Base-by-base conservation (phyloP, 1,284 basidiomycete genomes). In the Omphalotus olearius region DNA sequence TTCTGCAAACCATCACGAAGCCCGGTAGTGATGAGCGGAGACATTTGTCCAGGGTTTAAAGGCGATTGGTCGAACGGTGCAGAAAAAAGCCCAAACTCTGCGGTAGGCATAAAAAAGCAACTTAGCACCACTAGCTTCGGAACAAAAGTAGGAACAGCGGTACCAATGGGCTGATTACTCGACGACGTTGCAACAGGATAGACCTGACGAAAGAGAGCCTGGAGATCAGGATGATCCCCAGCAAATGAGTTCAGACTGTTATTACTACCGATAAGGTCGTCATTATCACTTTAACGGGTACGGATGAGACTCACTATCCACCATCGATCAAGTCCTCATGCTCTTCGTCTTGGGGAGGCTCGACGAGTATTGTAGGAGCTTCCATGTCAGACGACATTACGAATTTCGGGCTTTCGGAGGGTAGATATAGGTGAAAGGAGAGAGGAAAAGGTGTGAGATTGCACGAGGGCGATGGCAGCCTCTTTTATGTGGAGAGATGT, bases 321-420 rank as follows among this genome's bases (percentile, higher is more conserved):
- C 54, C 38, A 38, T 55, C 54, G n/a, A 55, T 49, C 35, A 55
- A 23, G 38, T 55, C 54, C 37, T 45, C 47, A 28, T 46, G 44
- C 44, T 54, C 54, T 11, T 55, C 53, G 25, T 47, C 45, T 6
- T 49, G 50, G 16, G 54, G 54, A 25, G 54, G 50, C 30, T 55
- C 54, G n/a, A 55, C 54, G 25, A 52, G 36, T 10, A 55, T 55
- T 41, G 46, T 42, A 33, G 54, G 54, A 18, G 54, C 48, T 44
- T 55, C 54, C 17, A 55, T 43, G 28, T 55, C 54, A 17, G 39
- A 38, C 41, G 28, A 4, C 26, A 28, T 44, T 17, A 47, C 44
- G 50, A 42, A 41, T 49, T 45, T 14, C 10, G 20, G 40, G 48
- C 18, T 20, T n/a, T n/a, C 39, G 28, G 23, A 3, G 30, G 37